A percentile compares a stretch with the other conserved stretches of the same genome.
These are phyloP conservation scores for Komagataella pseudopastoris DNA, from an alignment of 805 yeast genomes.

Conservation along the genomic window DNA sequence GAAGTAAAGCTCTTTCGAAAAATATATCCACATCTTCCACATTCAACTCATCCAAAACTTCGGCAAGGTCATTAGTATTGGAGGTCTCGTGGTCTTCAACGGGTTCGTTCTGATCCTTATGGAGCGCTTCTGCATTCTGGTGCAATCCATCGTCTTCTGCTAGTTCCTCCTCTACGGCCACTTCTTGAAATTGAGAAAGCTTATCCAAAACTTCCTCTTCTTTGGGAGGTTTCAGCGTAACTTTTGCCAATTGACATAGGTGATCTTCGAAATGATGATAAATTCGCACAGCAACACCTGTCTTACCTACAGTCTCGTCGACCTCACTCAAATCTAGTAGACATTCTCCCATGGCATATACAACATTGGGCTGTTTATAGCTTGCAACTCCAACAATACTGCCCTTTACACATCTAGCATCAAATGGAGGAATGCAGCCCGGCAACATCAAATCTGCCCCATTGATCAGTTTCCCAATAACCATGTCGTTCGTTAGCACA, in stretches of 20 bases:
- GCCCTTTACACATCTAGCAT: slow-evolving; percentile 31
- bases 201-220: slow-evolving; percentile 13
- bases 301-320: slow-evolving; percentile 38
- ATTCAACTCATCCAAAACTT: slow-evolving; percentile 24
- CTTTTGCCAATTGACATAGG: slow-evolving; percentile 37
- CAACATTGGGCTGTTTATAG: slow-evolving; percentile 42
- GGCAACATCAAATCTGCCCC: slow-evolving; percentile 82
- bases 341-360: slow-evolving; percentile 63
- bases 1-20: slow-evolving; percentile 57
- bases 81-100: slow-evolving; percentile 4
- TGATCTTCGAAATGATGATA: slow-evolving; percentile 60
- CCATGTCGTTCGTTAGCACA: slow-evolving; percentile 60
- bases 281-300: slow-evolving; percentile 70
- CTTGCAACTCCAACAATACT: slow-evolving; percentile 61
- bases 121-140: slow-evolving; percentile 7
- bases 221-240: slow-evolving; percentile 29
- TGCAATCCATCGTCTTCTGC: slow-evolving; percentile 6
- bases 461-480: slow-evolving; percentile 50
- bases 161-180: slow-evolving; percentile 1
- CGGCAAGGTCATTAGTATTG: slow-evolving; percentile 16
- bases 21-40: slow-evolving; percentile 63
- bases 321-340: slow-evolving; percentile 29
- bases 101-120: slow-evolving; percentile 3
- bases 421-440: slow-evolving; percentile 54
- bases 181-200: neutral